Evolutionary conservation across 2,329 filamentous ascomycete genomes (phyloP), one percentile per base, ranked within the genome.

Genomic region (Penicillium digitatum): DNA sequence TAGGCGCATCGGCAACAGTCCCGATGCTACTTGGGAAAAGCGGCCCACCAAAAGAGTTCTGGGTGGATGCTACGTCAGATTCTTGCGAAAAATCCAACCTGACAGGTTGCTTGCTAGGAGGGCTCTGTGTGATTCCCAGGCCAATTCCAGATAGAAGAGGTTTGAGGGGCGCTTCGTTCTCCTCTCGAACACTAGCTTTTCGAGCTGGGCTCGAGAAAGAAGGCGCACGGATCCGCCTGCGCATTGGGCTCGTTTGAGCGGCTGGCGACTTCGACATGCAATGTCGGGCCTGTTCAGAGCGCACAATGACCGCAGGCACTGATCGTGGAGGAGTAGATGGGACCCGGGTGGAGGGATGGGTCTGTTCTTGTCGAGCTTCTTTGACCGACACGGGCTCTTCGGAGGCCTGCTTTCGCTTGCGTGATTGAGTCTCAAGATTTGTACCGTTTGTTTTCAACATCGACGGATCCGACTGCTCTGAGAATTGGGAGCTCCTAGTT

Each of bases 111-210:
- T 63, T 67, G 42, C 57, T 58, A n/a, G 61, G 54, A 24, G 66
- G 65, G 38, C 64, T 70, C 44, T 44, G 58, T 11, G 68, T 69
- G 16, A 71, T 69, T 5, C 66, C 69, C 24, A 70, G 49, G 3
- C 65, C 68, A 18, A 69, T 52, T 24, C 64, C 65, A 20, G 46
- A 46, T 16, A 52, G 10, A 48, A 61, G 22, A 1, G 35, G 26
- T 12, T 26, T 38, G 3, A n/a, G 31, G 5, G 18, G 11, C 5
- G 22, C 12, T 22, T 38, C 16, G 5, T 46, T 32, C 16, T 54
- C 39, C 31, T 37, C 39, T 20, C 38, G 39, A 12, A 52, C 27
- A n/a, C 39, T 54, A 9, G 38, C 38, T 10, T 40, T 18, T 27
- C 61, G 60, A 26, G 54, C 53, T 29, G 59, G 48, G 18, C 59